These are phyloP conservation scores for Thermomyces lanuginosus DNA, from an alignment of 2,329 filamentous ascomycete genomes.

Conservation along the genomic window DNA sequence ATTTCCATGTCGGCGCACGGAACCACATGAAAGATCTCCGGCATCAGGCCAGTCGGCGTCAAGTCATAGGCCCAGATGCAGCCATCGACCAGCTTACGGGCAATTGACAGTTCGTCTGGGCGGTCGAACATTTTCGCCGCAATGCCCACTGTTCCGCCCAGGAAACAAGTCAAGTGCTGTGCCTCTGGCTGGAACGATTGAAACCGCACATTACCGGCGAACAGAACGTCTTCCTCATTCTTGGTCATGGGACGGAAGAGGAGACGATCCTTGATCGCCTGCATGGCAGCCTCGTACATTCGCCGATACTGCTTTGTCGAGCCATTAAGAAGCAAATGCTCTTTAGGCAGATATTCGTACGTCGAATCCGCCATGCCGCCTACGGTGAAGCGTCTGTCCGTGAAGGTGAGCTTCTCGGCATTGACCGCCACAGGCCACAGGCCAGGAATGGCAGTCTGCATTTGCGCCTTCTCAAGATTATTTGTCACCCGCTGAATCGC, in stretches of 20 bases:
- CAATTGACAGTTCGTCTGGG: slow-evolving; percentile 38
- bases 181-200: slow-evolving; percentile 22
- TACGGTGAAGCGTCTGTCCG: slow-evolving; percentile 23
- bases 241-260: slow-evolving; percentile 31
- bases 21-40: slow-evolving; percentile 39
- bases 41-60: slow-evolving; percentile 44
- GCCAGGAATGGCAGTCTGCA: slow-evolving; percentile 52
- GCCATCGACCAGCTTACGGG: slow-evolving; percentile 40
- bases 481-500: slow-evolving; percentile 73
- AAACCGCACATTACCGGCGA: slow-evolving; percentile 19
- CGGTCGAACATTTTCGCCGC: slow-evolving; percentile 42
- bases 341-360: slow-evolving; percentile 36
- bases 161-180: slow-evolving; percentile 45
- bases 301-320: slow-evolving; percentile 25
- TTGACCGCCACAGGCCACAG: slow-evolving; percentile 68
- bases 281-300: slow-evolving; percentile 28
- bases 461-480: slow-evolving; percentile 58
- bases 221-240: slow-evolving; percentile 24
- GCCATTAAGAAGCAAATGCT: slow-evolving; percentile 30
- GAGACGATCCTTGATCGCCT: slow-evolving; percentile 24
- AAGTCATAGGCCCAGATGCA: slow-evolving; percentile 47
- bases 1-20: slow-evolving; percentile 29
- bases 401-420: slow-evolving; percentile 21
- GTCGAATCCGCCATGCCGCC: slow-evolving; percentile 33
- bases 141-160: slow-evolving; percentile 45